A percentile compares a stretch with the other conserved stretches of the same genome.
Conservation (phyloP, 2,329 filamentous ascomycete species). For the Lojkania enalia region DNA sequence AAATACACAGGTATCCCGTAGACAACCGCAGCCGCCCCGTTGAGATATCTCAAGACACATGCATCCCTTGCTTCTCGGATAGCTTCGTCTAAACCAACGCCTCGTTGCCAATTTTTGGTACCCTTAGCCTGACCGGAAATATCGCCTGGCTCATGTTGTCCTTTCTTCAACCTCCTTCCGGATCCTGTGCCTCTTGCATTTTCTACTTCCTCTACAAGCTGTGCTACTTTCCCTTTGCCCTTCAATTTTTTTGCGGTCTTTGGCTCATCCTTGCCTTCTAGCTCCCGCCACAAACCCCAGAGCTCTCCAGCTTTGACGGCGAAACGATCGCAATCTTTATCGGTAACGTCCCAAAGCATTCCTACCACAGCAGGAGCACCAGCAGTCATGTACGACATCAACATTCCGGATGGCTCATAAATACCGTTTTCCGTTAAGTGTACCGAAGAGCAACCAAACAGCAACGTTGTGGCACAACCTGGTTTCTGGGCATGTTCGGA, state of each 20-base stretch:
- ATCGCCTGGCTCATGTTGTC: constrained; percentile 30
- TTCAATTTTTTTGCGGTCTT: constrained; percentile 32
- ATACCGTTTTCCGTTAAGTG: constrained; percentile 74
- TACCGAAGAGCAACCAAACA: constrained; percentile 94
- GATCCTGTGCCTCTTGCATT: constrained; percentile 19
- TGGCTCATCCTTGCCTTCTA: constrained; percentile 25
- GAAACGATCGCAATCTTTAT: constrained; percentile 95
- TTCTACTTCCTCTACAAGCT: constrained; percentile 31
- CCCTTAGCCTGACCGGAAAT: constrained; percentile 26
- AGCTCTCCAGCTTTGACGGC: constrained; percentile 76
- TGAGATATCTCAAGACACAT: constrained; percentile 89
- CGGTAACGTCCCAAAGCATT: constrained; percentile 97
- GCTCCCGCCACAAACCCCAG: constrained; percentile 74
- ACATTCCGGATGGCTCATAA: constrained; percentile 88
- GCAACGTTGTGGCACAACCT: constrained; percentile 74
- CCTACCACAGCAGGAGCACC: constrained; percentile 80
- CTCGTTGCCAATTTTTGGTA: constrained; percentile 30
- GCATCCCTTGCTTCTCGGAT: constrained; percentile 72
- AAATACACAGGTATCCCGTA: constrained; percentile 95
- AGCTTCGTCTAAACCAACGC: constrained; percentile 70
- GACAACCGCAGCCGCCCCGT: constrained; percentile 88
- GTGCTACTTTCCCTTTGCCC: constrained; percentile 33
- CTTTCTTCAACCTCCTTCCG: constrained; percentile 28
- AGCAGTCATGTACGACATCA: constrained; percentile 88
- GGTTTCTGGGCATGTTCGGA: constrained; percentile 18